Percentiles rank a stretch among this genome's conserved stretches.
Conservation (phyloP, 2,329 filamentous ascomycete species). For the Botryotinia globosa region DNA sequence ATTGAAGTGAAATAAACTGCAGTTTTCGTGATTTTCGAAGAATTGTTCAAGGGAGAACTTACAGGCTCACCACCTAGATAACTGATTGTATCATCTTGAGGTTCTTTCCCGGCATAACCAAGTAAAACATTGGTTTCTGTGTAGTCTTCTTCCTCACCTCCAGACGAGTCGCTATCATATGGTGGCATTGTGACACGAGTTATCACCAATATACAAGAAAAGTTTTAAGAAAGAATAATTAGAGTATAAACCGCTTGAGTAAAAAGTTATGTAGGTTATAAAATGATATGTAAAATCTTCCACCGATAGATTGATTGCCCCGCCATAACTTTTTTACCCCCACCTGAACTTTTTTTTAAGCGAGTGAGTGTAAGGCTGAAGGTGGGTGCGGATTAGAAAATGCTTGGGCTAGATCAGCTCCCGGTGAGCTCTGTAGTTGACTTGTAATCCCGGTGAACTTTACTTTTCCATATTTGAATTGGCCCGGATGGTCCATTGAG, state of each 20-base stretch:
- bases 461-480: background rate
- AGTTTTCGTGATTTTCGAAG: background rate
- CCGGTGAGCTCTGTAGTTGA: background rate
- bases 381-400: background rate
- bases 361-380: slow-evolving; percentile 29
- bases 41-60: slow-evolving; percentile 40
- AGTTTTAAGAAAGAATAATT: background rate
- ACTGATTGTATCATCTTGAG: slow-evolving; percentile 74
- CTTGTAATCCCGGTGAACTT: background rate
- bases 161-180: slow-evolving; percentile 85
- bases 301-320: slow-evolving; percentile 8
- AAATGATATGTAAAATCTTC: slow-evolving; percentile 12
- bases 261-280: background rate
- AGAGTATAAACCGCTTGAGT: background rate
- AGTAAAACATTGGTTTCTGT: slow-evolving; percentile 85
- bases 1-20: background rate
- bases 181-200: slow-evolving; percentile 54
- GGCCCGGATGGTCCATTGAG: background rate
- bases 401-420: background rate
- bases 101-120: slow-evolving; percentile 79
- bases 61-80: slow-evolving; percentile 86
- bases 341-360: slow-evolving; percentile 22
- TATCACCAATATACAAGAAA: background rate
- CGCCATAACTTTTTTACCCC: slow-evolving; percentile 18
- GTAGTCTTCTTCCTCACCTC: slow-evolving; percentile 63